A percentile compares a stretch with the other conserved stretches of the same genome.
These are phyloP conservation scores for Clarireedia paspali DNA, from an alignment of 2,329 filamentous ascomycete species.

Conservation along the genomic window DNA sequence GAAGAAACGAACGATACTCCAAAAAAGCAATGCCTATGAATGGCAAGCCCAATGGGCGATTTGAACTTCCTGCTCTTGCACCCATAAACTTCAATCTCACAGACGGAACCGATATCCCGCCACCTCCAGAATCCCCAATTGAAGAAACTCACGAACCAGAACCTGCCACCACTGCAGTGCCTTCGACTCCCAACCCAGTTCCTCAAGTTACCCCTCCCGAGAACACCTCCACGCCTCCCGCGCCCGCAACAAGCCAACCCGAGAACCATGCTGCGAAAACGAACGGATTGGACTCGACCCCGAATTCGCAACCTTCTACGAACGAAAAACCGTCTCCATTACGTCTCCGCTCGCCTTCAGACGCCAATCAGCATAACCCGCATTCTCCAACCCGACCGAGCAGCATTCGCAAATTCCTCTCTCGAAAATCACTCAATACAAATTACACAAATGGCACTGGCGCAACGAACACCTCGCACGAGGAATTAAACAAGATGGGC, in stretches of 20 bases:
- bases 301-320: background rate
- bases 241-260: background rate
- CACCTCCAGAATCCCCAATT: constrained; percentile 28
- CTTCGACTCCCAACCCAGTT: background rate
- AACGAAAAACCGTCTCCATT: background rate
- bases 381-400: constrained; percentile 13
- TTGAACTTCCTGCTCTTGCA: constrained; percentile 27
- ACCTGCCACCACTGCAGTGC: background rate
- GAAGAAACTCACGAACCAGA: constrained; percentile 19
- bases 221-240: background rate
- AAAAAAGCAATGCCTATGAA: constrained; percentile 18
- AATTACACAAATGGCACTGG: constrained; percentile 26
- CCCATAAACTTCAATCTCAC: constrained; percentile 29
- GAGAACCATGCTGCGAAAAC: background rate
- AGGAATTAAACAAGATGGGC: constrained; percentile 21
- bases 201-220: background rate
- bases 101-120: constrained; percentile 30
- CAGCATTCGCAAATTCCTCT: constrained; percentile 32
- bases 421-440: constrained; percentile 29
- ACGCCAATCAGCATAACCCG: constrained; percentile 20
- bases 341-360: background rate
- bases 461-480: constrained; percentile 17
- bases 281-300: background rate
- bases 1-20: background rate
- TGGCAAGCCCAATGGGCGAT: constrained; percentile 26